Percentiles rank a stretch among this genome's conserved stretches.
Evolutionary conservation across 2,329 filamentous ascomycete genomes (phyloP).

Genomic region (Botryotinia calthae): DNA sequence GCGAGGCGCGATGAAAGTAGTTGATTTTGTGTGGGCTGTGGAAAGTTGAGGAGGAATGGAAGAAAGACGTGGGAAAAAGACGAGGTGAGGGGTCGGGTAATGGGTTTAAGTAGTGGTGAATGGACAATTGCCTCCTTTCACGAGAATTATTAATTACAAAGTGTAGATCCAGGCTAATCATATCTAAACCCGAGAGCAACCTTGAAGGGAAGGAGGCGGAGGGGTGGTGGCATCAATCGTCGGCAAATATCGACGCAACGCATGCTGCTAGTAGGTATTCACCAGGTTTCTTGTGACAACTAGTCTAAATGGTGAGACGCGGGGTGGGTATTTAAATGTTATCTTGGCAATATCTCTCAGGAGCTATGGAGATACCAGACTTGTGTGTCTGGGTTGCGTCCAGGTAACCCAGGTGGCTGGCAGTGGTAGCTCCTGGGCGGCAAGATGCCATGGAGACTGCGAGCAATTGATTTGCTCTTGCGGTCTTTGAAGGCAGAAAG

Average conservation of each 20-base stretch:
- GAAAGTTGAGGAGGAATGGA: neutral
- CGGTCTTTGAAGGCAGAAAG: neutral
- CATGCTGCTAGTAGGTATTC: neutral
- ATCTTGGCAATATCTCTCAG: neutral
- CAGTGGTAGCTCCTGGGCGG: neutral
- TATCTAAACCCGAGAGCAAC: neutral
- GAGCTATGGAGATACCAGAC: neutral
- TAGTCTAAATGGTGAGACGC: neutral
- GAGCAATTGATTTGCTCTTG: neutral
- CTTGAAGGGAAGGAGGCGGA: neutral
- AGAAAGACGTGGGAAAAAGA: neutral
- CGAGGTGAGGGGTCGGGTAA: constrained; percentile 11
- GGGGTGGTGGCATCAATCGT: neutral
- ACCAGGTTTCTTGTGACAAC: neutral
- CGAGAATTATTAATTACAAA: neutral
- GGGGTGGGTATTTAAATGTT: neutral
- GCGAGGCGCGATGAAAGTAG: neutral
- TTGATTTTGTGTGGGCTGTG: neutral
- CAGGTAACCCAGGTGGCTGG: neutral
- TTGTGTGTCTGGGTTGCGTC: neutral
- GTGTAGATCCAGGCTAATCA: neutral
- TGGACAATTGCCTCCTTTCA: neutral
- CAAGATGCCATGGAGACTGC: neutral
- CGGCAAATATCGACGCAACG: neutral
- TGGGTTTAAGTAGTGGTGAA: constrained; percentile 6